phyloP scores from a whole-genome alignment of 139 green algal genomes.

The Microglena sp. region DNA sequence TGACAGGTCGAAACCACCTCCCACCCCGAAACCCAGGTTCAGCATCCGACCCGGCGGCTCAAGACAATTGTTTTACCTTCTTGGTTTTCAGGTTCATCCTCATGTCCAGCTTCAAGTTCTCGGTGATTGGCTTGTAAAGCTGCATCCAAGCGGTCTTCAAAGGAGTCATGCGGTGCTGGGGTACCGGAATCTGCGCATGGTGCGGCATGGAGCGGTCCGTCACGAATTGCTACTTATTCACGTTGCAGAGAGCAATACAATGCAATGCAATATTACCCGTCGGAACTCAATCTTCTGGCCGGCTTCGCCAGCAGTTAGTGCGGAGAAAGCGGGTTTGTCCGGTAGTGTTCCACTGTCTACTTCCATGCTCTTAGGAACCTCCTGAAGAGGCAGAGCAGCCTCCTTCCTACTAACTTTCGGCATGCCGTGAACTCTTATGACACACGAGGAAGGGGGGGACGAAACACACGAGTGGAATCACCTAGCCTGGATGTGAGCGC shows the following conservation, averaged over 20 bases:
- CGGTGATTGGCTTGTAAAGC: slow-evolving; percentile 93
- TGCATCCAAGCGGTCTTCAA: slow-evolving; percentile 93
- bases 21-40: too few relatives aligned
- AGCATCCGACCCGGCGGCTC: too few relatives aligned
- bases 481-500: too few relatives aligned
- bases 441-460: too few relatives aligned
- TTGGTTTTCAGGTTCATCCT: slow-evolving; percentile 97
- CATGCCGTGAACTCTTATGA: too few relatives aligned
- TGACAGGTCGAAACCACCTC: too few relatives aligned
- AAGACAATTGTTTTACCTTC: too few relatives aligned
- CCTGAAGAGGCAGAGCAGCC: slow-evolving; percentile 11
- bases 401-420: slow-evolving; percentile 22
- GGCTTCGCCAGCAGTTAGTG: not conserved
- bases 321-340: slow-evolving; percentile 16
- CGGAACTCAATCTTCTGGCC: slow-evolving; percentile 21
- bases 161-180: slow-evolving; percentile 88
- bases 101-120: slow-evolving; percentile 97
- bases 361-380: slow-evolving; percentile 14
- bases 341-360: slow-evolving; percentile 8
- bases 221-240: not conserved
- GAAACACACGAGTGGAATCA: too few relatives aligned
- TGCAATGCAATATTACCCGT: slow-evolving; percentile 4
- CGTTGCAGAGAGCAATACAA: not conserved
- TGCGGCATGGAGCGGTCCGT: too few relatives aligned
- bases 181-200: slow-evolving; percentile 75